Base-by-base conservation (phyloP, 2,329 filamentous ascomycete species). In the Hypoxylon sp. region DNA sequence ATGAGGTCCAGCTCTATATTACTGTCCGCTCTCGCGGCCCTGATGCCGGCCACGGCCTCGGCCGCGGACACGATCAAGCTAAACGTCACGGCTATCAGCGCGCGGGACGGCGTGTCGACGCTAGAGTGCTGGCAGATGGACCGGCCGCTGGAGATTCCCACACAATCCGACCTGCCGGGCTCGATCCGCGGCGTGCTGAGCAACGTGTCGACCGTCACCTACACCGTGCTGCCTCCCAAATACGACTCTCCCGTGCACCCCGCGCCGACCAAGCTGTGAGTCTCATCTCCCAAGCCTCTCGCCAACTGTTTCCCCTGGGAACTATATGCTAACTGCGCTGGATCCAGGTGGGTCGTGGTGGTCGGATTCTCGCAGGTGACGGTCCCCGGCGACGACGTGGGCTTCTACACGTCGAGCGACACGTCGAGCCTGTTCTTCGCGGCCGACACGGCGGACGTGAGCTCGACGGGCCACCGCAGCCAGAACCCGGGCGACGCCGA, bases 111-210 rank as follows among this genome's bases (percentile, higher is more conserved):
- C 60, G 62, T 63, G 2, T 79, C 76, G 11, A 73, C 67, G 1
- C 66, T 79, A 11, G 75, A 79, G 68, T 79, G 77, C 64, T 79
- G 77, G 78, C 70, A 76, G 55, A 58, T 79, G 15, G 56, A 69
- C 8, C 61, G 69, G 1, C 72, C 73, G 2, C 78, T 78, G 57
- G 26, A 64, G n/a, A 64, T 60, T 1, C 76, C 76, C 7, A 63
- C 63, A 1, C 37, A 72, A 23, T 58, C 73, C 4, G 78, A 77
- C 1, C 73, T 67, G 2, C 26, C 67, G 3, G 77, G 78, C 3
- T 64, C 70, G 1, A 61, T 67, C 3, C 43, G 61, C 8, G 54
- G 73, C 1, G 55, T 59, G 20, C 61, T 79, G 4, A 74, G 77
- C 5, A 47, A 63, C 26, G 65, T 69, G 3, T 65, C 67, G 2